Conservation (phyloP, 345 rosid genomes). For the Combretum micranthum region DNA sequence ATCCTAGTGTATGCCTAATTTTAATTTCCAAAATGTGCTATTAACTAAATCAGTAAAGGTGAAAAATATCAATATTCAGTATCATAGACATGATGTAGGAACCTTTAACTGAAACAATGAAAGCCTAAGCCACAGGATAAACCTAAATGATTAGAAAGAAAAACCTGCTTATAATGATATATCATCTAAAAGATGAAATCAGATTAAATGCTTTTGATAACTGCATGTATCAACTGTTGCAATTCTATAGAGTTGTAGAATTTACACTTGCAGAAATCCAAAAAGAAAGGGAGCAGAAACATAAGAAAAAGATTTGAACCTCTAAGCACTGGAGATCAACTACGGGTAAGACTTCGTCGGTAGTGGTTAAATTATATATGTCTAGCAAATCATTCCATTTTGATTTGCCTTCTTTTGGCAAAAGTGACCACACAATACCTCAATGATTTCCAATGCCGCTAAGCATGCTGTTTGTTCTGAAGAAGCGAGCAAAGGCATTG, state of each 20-base stretch:
- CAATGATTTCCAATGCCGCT: conserved; percentile 68
- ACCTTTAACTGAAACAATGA: no score
- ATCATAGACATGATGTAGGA: no score
- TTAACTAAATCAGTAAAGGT: no score
- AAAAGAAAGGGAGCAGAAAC: neutral
- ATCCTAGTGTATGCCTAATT: no score
- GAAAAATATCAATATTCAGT: no score
- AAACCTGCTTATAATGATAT: neutral
- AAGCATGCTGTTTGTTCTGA: conserved; percentile 58
- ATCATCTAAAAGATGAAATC: neutral
- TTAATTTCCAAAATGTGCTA: no score
- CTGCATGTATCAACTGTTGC: neutral
- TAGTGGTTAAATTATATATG: conserved; percentile 60
- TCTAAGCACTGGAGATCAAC: conserved; percentile 88
- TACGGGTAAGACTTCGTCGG: conserved; percentile 66
- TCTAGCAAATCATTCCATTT: conserved; percentile 61
- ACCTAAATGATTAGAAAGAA: neutral
- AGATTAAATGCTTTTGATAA: neutral
- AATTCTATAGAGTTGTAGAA: no score
- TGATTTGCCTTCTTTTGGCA: no score
- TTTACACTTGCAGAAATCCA: neutral
- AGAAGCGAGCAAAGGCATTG: conserved; percentile 77
- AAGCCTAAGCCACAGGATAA: no score
- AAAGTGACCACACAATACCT: conserved; percentile 33
- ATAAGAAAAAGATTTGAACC: conserved; percentile 28